Percentiles rank a stretch among this genome's conserved stretches.
phyloP scores from a whole-genome alignment of 2,329 filamentous ascomycete genomes.

The Pestalotiopsis sp. region DNA sequence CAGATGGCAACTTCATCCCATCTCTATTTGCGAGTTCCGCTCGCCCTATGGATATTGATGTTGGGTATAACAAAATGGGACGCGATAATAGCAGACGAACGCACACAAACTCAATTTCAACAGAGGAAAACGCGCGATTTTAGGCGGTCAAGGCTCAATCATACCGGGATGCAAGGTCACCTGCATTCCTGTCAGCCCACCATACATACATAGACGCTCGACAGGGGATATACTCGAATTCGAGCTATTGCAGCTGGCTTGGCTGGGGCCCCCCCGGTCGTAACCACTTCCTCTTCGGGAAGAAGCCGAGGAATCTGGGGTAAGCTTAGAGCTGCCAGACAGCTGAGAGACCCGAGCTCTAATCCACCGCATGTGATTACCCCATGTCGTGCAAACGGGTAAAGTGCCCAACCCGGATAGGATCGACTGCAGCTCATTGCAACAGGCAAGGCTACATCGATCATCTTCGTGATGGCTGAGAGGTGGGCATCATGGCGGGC shows the following conservation, averaged over 20 bases:
- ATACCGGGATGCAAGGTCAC: neutral
- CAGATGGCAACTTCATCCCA: neutral
- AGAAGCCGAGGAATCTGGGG: slow-evolving; percentile 7
- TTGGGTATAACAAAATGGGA: neutral
- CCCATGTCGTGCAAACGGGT: neutral
- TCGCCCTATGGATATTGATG: neutral
- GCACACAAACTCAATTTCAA: neutral
- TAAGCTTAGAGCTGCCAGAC: slow-evolving; percentile 3
- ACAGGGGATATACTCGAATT: neutral
- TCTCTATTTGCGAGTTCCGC: neutral
- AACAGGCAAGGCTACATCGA: neutral
- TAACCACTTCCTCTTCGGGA: neutral
- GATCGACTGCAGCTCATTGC: slow-evolving; percentile 2
- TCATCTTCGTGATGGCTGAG: neutral
- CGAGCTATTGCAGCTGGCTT: neutral
- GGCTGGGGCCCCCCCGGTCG: neutral
- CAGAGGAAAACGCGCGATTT: neutral
- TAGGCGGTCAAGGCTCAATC: slow-evolving; percentile 3
- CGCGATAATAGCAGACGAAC: neutral
- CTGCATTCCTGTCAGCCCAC: slow-evolving; percentile 1
- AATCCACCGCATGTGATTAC: slow-evolving; percentile 4
- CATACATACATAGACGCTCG: neutral
- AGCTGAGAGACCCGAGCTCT: neutral
- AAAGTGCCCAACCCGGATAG: neutral
- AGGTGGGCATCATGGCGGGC: neutral